Conservation (phyloP, 768 basidiomycete species). For the Russula abietina region DNA sequence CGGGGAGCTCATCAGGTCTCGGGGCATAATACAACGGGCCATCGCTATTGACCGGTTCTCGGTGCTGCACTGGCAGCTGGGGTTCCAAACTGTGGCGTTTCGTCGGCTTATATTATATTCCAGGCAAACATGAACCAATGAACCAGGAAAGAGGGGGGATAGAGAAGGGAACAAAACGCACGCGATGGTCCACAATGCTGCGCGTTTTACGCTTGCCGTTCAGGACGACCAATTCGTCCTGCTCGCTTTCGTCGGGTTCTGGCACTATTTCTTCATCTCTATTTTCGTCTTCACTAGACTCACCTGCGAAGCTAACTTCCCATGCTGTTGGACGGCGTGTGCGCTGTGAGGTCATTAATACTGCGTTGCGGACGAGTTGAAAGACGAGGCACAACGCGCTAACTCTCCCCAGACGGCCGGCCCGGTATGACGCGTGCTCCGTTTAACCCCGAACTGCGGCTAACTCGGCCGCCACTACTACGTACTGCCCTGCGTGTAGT, state of each 20-base stretch:
- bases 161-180: background rate
- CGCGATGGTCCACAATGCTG: background rate
- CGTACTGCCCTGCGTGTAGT: no score
- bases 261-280: background rate
- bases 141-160: no score
- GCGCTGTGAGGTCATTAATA: background rate
- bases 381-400: no score
- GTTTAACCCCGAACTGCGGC: no score
- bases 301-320: slow-evolving; percentile 48
- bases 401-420: no score
- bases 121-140: background rate
- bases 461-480: no score
- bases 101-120: slow-evolving; percentile 9
- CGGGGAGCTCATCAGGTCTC: slow-evolving; percentile 16
- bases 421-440: no score
- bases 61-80: background rate
- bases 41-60: background rate
- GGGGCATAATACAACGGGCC: slow-evolving; percentile 9
- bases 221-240: background rate
- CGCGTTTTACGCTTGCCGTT: slow-evolving; percentile 2
- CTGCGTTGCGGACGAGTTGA: background rate
- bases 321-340: slow-evolving; percentile 41
- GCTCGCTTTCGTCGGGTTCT: background rate
- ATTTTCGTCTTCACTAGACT: slow-evolving; percentile 25
- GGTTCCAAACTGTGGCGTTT: slow-evolving; percentile 2